Percentiles rank a stretch among this genome's conserved stretches.
Evolutionary conservation across 2,329 filamentous ascomycete genomes (phyloP).

Genomic region (Alternaria sp.): DNA sequence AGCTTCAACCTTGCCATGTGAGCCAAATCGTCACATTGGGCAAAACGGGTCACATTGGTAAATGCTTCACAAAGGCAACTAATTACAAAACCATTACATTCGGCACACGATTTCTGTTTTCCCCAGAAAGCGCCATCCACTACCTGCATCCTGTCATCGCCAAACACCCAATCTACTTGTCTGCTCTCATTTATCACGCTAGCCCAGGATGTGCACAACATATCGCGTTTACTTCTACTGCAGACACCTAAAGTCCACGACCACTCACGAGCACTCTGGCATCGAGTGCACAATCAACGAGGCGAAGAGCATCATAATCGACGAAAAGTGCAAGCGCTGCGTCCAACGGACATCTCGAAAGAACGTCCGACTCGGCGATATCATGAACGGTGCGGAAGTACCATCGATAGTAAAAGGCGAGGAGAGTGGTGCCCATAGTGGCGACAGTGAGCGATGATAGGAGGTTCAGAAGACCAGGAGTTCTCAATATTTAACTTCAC

Average conservation of each 20-base stretch:
- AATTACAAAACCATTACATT: neutral
- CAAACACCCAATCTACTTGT: neutral
- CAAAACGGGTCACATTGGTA: neutral
- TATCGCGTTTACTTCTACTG: constrained; percentile 1
- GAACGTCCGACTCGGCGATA: neutral
- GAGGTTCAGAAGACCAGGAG: neutral
- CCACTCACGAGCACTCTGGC: neutral
- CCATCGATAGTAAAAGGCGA: neutral
- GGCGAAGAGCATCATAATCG: neutral
- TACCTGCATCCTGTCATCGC: neutral
- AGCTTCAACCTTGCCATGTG: neutral
- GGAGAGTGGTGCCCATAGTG: neutral
- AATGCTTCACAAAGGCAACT: neutral
- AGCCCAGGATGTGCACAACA: neutral
- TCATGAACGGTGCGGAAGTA: neutral
- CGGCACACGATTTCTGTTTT: neutral
- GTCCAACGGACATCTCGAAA: neutral
- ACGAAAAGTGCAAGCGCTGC: neutral
- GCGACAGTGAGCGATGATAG: neutral
- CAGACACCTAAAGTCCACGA: neutral
- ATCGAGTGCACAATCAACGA: neutral
- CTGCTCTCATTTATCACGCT: neutral
- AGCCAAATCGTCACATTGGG: neutral
- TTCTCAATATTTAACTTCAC: neutral
- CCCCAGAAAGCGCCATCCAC: neutral